Evolutionary conservation across 495 filamentous ascomycete species (phyloP).

Genomic region (Bathelium albidoporum): DNA sequence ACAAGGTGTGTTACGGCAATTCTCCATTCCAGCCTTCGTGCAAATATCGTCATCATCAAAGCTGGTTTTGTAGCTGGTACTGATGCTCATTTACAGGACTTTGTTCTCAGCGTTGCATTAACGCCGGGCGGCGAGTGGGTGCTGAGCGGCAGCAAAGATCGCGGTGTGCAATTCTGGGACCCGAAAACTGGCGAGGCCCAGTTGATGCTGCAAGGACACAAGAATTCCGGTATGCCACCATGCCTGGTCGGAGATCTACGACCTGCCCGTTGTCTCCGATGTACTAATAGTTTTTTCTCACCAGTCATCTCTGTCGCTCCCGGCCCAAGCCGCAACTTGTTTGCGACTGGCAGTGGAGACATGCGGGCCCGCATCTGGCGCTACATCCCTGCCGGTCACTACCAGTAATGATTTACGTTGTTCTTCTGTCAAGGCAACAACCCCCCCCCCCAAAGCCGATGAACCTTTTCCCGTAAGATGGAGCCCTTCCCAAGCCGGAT

Average conservation of each 20-base stretch:
- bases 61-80: background rate
- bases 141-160: slow-evolving; percentile 33
- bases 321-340: slow-evolving; percentile 29
- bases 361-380: slow-evolving; percentile 35
- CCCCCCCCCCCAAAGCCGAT: too few species aligned
- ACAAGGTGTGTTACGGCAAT: slow-evolving; percentile 23
- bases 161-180: slow-evolving; percentile 38
- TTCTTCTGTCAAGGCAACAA: background rate
- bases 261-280: background rate
- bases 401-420: background rate
- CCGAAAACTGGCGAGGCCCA: slow-evolving; percentile 32
- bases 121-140: slow-evolving; percentile 34
- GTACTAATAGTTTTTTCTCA: background rate
- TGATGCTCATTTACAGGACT: slow-evolving; percentile 23
- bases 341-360: slow-evolving; percentile 36
- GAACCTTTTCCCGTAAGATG: too few species aligned
- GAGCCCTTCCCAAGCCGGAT: too few species aligned
- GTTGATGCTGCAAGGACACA: slow-evolving; percentile 36
- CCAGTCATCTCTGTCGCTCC: slow-evolving; percentile 38
- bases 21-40: too few species aligned
- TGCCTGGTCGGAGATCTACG: background rate
- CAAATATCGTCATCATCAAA: background rate
- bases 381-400: slow-evolving; percentile 14
- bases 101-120: slow-evolving; percentile 33
- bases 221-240: slow-evolving; percentile 32